Evolutionary conservation across 345 rosid species (phyloP).

Genomic region (Moricandia arvensis): DNA sequence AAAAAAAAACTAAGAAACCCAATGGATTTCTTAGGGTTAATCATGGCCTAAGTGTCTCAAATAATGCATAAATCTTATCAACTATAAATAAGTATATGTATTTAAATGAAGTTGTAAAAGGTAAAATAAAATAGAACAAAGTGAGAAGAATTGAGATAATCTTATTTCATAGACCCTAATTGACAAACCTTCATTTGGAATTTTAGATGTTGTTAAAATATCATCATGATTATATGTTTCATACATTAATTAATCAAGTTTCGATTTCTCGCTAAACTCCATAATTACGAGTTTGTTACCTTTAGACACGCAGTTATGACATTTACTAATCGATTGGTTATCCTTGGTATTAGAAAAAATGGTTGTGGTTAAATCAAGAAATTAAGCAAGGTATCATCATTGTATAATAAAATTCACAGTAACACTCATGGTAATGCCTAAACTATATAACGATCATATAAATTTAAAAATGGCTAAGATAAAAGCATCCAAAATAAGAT

Average conservation of each 20-base stretch:
- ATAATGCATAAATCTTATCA: neutral
- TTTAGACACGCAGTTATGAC: conserved; percentile 25
- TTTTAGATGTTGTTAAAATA: neutral
- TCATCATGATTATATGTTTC: conserved; percentile 13
- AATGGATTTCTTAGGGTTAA: no score
- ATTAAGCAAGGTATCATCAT: no score
- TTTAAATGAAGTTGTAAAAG: neutral
- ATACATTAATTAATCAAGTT: conserved; percentile 15
- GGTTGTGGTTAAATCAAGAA: neutral
- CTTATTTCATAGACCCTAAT: neutral
- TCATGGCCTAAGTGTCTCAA: neutral
- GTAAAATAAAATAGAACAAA: neutral
- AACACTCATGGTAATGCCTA: neutral
- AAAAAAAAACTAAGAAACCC: no score
- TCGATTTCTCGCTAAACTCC: conserved; percentile 11
- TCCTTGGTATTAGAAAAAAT: neutral
- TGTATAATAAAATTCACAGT: no score
- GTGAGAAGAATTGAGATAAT: neutral
- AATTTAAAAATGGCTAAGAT: neutral
- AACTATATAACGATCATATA: neutral
- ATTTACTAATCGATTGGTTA: conserved; percentile 11
- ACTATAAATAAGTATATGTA: neutral
- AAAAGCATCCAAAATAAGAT: neutral
- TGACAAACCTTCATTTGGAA: neutral
- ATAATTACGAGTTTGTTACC: conserved; percentile 21